Evolutionary conservation across 176 grass and related monocot species (phyloP).

Genomic region (Carex cristatella): DNA sequence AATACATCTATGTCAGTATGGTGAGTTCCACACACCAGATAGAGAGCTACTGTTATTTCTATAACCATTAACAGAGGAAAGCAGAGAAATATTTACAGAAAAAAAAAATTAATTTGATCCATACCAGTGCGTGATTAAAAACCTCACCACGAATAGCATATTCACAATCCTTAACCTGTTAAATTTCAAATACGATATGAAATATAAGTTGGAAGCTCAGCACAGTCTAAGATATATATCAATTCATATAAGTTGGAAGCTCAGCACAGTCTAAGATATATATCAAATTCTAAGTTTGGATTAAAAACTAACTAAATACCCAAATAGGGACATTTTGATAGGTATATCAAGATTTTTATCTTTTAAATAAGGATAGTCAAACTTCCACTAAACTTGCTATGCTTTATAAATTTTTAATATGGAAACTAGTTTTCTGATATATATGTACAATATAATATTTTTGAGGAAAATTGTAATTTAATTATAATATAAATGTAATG

Average conservation of each 20-base stretch:
- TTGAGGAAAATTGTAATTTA: too few relatives aligned
- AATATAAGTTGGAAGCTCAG: background rate
- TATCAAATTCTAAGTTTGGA: background rate
- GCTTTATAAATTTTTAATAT: background rate
- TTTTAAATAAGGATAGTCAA: too few relatives aligned
- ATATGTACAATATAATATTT: too few relatives aligned
- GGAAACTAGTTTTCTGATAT: too few relatives aligned
- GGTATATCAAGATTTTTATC: background rate
- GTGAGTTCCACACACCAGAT: background rate
- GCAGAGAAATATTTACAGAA: background rate
- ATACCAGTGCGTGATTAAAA: constrained; percentile 41
- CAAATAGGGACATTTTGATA: background rate
- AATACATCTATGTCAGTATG: background rate
- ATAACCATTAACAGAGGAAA: background rate
- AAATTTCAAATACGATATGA: background rate
- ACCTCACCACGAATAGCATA: constrained; percentile 66
- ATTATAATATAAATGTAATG: too few relatives aligned
- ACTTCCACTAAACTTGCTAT: background rate
- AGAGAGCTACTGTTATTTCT: background rate
- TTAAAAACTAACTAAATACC: background rate
- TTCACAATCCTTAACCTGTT: constrained; percentile 46
- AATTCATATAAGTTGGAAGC: background rate
- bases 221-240: background rate
- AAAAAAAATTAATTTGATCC: background rate
- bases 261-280: background rate